Percentiles rank a stretch among this genome's conserved stretches.
Evolutionary conservation across 257 asterid species (phyloP).

Genomic region (Solanum virginianum): DNA sequence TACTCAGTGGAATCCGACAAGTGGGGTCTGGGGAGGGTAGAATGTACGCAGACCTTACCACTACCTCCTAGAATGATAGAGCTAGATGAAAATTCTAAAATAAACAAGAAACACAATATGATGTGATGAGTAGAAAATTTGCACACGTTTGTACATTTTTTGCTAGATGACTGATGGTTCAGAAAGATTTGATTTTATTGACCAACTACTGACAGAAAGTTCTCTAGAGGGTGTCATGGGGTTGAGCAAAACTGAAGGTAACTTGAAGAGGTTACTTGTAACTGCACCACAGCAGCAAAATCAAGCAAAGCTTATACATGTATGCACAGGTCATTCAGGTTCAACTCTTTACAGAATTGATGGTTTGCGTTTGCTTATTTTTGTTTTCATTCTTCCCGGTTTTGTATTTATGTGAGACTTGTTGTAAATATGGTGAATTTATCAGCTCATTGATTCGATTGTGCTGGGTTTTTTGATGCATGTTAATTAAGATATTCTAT

Average conservation of each 20-base stretch:
- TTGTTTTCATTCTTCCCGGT: neutral
- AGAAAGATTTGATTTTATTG: neutral
- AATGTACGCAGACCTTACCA: too few relatives aligned
- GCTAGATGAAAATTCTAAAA: neutral
- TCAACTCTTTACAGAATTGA: neutral
- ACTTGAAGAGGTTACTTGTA: slow-evolving; percentile 68
- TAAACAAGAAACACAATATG: neutral
- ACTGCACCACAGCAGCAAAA: slow-evolving; percentile 75
- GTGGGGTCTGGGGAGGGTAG: too few relatives aligned
- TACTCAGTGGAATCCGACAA: too few relatives aligned
- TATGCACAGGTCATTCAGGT: slow-evolving; percentile 16
- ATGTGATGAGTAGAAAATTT: neutral
- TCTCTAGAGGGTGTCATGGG: slow-evolving; percentile 32
- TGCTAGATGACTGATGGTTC: neutral
- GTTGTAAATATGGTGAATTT: neutral
- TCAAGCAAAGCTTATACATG: slow-evolving; percentile 77
- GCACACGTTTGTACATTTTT: neutral
- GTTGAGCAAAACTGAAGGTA: slow-evolving; percentile 68
- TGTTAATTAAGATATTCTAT: neutral
- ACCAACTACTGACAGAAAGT: neutral
- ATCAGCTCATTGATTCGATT: neutral
- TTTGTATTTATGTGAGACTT: neutral
- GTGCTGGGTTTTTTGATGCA: neutral
- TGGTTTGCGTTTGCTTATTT: neutral
- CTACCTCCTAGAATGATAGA: neutral